Evolutionary conservation across 2,329 filamentous ascomycete genomes (phyloP), one percentile per base, ranked within the genome.

Genomic region (Exutisphaerella laricina): DNA sequence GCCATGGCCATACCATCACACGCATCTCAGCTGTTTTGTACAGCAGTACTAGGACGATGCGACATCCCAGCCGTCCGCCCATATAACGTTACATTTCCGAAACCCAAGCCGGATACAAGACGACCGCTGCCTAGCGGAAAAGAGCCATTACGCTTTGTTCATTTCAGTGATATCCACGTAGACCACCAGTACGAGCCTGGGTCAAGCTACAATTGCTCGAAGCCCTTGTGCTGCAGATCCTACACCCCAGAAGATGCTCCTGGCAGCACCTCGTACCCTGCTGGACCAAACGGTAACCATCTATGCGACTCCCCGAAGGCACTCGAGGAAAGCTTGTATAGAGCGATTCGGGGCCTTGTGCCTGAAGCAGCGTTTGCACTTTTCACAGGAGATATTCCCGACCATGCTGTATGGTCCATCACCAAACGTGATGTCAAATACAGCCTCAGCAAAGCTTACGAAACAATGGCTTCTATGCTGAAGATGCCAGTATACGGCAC

Each of bases 111-210:
- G 12, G 53, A 55, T 12, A 53, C 44, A 3, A 47, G 45, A 10
- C 66, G 71, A 10, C 67, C 67, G 1, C 66, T 70, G 12, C 63
- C 72, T 2, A 75, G 71, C 39, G 68, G 70, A 3, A 58, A 69
- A 56, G 52, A 62, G 4, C 71, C 75, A 4, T 56, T 79, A 49
- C 70, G 73, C 50, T 65, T 81, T 4, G 74, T 79, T 17, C 78
- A 81, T 54, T 75, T 75, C 57, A 78, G 74, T 9, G 78, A 81
- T 49, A 75, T 78, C 30, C 78, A 80, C 45, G 63, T 80, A 40
- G 77, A 81, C 49, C 70, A 69, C 4, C 64, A 69, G 8, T 81
- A 81, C 56, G 67, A 69, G 17, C 60, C 68, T 2, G 78, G 77
- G 0, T 66, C 74, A 5, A 78, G 68, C 53, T 68, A 71, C 16